phyloP scores from a whole-genome alignment of 345 rosid genomes.

The Lumnitzera racemosa region DNA sequence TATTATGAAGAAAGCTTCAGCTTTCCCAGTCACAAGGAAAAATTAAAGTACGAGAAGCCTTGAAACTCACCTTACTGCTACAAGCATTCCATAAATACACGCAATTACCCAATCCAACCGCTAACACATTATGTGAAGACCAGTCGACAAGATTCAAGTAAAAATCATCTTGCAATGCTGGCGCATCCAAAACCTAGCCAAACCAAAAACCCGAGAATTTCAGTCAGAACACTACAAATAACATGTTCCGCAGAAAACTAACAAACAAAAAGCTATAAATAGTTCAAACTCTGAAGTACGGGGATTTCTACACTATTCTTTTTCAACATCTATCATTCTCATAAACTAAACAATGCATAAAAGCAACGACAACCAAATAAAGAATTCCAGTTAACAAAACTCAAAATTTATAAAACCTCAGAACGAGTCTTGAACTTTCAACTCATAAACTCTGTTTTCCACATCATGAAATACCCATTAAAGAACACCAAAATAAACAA shows the following conservation, averaged over 20 bases:
- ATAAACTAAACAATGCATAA: too few species aligned
- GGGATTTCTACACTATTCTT: too few species aligned
- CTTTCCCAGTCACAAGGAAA: background rate
- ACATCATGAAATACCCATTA: too few species aligned
- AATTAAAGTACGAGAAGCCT: background rate
- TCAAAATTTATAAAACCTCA: too few species aligned
- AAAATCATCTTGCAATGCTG: conserved; percentile 98
- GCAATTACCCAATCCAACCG: conserved; percentile 91
- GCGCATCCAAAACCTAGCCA: conserved; percentile 89
- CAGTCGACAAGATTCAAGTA: conserved; percentile 95
- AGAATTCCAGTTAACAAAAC: too few species aligned
- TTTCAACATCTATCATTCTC: too few species aligned
- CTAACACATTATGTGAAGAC: conserved; percentile 92
- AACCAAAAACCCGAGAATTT: conserved; percentile 3
- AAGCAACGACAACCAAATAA: too few species aligned
- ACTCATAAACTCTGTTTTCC: too few species aligned
- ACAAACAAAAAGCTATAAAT: background rate
- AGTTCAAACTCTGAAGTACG: too few species aligned
- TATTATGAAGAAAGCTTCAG: background rate
- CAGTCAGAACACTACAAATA: background rate
- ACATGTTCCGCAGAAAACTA: background rate
- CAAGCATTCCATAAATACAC: conserved; percentile 99
- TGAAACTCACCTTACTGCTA: conserved; percentile 73
- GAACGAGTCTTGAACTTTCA: too few species aligned
- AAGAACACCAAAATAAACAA: background rate